These are phyloP conservation scores for Baeospora myosura DNA, from an alignment of 1,284 basidiomycete species.

Conservation along the genomic window DNA sequence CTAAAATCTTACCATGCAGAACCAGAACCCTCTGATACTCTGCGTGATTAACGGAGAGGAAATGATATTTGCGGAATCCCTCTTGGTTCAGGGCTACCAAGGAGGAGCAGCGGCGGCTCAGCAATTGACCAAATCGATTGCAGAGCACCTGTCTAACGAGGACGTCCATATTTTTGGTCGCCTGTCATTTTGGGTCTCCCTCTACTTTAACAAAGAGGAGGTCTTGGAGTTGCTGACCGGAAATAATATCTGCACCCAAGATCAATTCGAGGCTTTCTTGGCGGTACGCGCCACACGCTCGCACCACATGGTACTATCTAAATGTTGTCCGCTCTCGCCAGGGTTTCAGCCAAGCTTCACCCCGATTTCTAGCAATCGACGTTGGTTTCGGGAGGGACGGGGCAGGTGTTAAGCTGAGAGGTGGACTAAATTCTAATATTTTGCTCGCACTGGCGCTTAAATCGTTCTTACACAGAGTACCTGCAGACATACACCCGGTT, in stretches of 20 bases:
- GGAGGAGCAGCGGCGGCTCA: conserved; percentile 67
- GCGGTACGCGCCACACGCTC: conserved; percentile 30
- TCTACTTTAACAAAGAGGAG: conserved; percentile 60
- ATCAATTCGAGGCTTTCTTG: conserved; percentile 62
- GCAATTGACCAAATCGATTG: conserved; percentile 56
- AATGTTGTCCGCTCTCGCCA: conserved; percentile 16
- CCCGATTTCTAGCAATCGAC: conserved; percentile 64
- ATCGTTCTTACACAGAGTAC: conserved; percentile 43
- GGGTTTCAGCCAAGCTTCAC: conserved; percentile 67
- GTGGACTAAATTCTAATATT: conserved; percentile 25
- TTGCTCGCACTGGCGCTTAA: not conserved
- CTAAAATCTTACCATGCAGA: too few species aligned
- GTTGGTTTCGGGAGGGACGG: conserved; percentile 61
- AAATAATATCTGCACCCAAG: conserved; percentile 48
- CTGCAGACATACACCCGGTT: conserved; percentile 68
- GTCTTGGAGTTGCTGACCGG: conserved; percentile 39
- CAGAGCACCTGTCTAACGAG: conserved; percentile 53
- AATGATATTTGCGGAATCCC: conserved; percentile 53
- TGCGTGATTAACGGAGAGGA: conserved; percentile 70
- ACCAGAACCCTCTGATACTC: conserved; percentile 56
- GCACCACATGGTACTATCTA: too few species aligned
- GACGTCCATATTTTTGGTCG: conserved; percentile 48
- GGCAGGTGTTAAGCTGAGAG: conserved; percentile 67
- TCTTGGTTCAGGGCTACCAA: conserved; percentile 48
- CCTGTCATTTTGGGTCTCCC: conserved; percentile 63